These are phyloP conservation scores for Macaranga tanarius DNA, from an alignment of 441 rosid species.

Conservation along the genomic window DNA sequence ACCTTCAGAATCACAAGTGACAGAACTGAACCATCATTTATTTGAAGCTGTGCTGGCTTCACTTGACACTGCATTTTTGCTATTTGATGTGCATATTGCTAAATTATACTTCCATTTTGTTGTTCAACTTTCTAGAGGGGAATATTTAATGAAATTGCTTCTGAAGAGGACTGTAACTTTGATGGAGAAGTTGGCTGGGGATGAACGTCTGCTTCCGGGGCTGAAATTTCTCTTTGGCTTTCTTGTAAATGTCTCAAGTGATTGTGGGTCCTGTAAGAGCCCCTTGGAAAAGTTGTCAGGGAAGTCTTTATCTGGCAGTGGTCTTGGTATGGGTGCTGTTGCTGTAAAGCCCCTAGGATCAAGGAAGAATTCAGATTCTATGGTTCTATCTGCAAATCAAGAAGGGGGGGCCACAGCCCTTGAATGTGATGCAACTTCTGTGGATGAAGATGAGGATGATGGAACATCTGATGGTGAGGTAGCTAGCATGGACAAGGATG, in stretches of 20 bases:
- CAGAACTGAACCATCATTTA: slow-evolving; percentile 68
- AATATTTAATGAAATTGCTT: slow-evolving; percentile 61
- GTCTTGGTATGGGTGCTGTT: slow-evolving; percentile 47
- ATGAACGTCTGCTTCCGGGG: slow-evolving; percentile 82
- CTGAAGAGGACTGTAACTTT: slow-evolving; percentile 63
- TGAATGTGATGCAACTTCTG: slow-evolving; percentile 97
- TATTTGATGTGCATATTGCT: slow-evolving; percentile 75
- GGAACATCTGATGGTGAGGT: slow-evolving; percentile 99
- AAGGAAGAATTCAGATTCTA: slow-evolving; percentile 68
- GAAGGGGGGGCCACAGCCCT: slow-evolving; percentile 76
- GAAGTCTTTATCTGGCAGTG: slow-evolving; percentile 52
- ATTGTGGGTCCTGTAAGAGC: slow-evolving; percentile 58
- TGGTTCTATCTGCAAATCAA: slow-evolving; percentile 73
- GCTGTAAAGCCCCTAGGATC: slow-evolving; percentile 67
- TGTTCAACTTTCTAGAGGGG: slow-evolving; percentile 84
- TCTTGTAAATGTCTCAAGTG: slow-evolving; percentile 75
- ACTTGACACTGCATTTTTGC: slow-evolving; percentile 86
- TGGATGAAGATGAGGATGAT: slow-evolving; percentile 99
- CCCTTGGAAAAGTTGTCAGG: slow-evolving; percentile 47
- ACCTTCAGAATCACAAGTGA: slow-evolving; percentile 45
- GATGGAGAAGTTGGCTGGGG: slow-evolving; percentile 79
- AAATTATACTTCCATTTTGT: slow-evolving; percentile 83
- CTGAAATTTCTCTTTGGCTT: slow-evolving; percentile 83
- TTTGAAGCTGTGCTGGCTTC: slow-evolving; percentile 84
- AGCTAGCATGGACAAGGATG: slow-evolving; percentile 98